A percentile compares a stretch with the other conserved stretches of the same genome.
Conservation (phyloP, 306 rosid species). For the Albizia julibrissin region DNA sequence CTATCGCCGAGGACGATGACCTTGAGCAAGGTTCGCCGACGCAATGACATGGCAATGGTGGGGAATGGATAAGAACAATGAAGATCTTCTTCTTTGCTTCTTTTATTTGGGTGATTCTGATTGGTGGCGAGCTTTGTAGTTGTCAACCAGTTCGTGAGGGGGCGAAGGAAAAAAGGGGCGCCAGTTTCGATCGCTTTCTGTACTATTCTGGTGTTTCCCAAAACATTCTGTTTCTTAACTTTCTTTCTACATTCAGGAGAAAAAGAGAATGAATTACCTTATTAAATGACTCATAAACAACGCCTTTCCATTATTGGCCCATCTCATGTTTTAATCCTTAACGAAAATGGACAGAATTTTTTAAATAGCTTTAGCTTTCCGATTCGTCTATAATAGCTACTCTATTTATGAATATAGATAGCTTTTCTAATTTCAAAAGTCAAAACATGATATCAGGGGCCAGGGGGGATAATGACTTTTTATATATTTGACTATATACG, state of each 20-base stretch:
- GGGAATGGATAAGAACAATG: background rate
- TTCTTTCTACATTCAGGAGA: background rate
- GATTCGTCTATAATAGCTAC: background rate
- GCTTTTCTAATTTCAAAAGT: no score
- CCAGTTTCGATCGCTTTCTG: slow-evolving; percentile 50
- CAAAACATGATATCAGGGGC: no score
- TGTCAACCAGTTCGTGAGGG: background rate
- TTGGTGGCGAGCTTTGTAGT: background rate
- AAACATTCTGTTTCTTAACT: background rate
- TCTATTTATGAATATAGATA: no score
- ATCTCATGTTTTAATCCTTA: background rate
- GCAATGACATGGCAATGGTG: slow-evolving; percentile 61
- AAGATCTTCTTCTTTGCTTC: background rate
- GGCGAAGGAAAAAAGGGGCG: slow-evolving; percentile 42
- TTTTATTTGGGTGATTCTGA: background rate
- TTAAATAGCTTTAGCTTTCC: no score
- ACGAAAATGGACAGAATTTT: background rate
- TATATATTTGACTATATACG: no score
- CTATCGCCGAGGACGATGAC: slow-evolving; percentile 97
- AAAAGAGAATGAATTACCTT: background rate
- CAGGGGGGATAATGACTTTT: no score
- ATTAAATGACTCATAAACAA: background rate
- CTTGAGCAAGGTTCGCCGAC: slow-evolving; percentile 88
- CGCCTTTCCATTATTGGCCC: background rate
- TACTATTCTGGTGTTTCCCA: background rate